Evolutionary conservation across 371 early-diverging fungal genomes (phyloP), one percentile per base, ranked within the genome.

Genomic region (Rhizopus arrhizus): DNA sequence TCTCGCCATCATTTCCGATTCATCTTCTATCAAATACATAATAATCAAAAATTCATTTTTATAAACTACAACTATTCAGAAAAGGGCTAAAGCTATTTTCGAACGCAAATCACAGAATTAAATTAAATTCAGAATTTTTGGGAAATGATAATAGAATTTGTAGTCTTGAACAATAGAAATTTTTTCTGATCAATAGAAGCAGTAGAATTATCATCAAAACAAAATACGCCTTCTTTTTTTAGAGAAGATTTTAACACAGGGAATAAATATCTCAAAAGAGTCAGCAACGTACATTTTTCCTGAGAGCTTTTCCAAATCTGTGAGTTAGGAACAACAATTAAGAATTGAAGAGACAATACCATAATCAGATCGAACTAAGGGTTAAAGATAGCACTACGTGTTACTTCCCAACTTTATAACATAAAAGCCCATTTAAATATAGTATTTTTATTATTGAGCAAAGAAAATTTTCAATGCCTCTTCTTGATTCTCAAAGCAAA

Each of bases 251-350:
- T 38, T 49, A 52, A 59, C 52, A 50, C 51, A 59, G 59, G 22
- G 38, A 59, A 59, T 59, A 52, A 33, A 59, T 52, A 52, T 59
- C 53, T 59, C 52, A 59, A 59, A 38, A 38, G 53, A 59, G 59
- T 59, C 34, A 59, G 59, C 12, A 52, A 33, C 53, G 59, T 52
- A 59, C 52, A 59, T 31, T 28, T 59, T 59, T 59, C 59, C 59
- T 59, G 52, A 59, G 53, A 59, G 52, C 59, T 59, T 59, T 59
- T 59, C 59, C 51, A 59, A 59, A 59, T 52, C 57, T 48, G 36
- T 49, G 49, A 49, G 49, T 49, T 49, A 49, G 32, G 29, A 49
- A 49, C 49, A 49, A 43, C 45, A 43, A 43, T 15, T 50, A 50
- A 50, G 51, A 50, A 50, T 32, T 50, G 22, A 50, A 50, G 34